Percentiles rank a stretch among this genome's conserved stretches.
Evolutionary conservation across 1,139 yeast genomes (phyloP).

Genomic region (Candida tropicalis): DNA sequence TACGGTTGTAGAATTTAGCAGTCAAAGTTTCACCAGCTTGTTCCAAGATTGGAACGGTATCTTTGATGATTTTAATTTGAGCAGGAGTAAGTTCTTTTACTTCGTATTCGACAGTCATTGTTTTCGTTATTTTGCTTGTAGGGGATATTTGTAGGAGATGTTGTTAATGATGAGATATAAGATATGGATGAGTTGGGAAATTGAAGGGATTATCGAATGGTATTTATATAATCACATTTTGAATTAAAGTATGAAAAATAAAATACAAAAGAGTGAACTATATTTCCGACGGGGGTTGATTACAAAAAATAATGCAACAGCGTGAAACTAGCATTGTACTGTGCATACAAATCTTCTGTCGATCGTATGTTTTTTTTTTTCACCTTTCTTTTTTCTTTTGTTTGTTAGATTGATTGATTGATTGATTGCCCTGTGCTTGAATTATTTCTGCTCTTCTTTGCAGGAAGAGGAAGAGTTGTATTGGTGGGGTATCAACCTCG

Average conservation of each 20-base stretch:
- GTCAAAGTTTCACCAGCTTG: slow-evolving; percentile 59
- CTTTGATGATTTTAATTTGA: slow-evolving; percentile 47
- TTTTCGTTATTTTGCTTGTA: background rate
- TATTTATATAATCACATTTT: too few species aligned
- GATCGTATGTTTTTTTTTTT: slow-evolving; percentile 2
- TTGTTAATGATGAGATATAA: background rate
- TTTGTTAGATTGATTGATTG: background rate
- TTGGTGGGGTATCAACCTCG: too few species aligned
- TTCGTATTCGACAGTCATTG: slow-evolving; percentile 15
- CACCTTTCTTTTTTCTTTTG: background rate
- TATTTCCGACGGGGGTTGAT: background rate
- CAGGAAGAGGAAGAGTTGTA: background rate
- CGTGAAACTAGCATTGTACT: background rate
- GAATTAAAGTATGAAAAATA: too few species aligned
- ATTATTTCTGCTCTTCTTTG: too few species aligned
- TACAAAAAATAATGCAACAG: too few species aligned
- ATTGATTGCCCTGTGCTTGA: too few species aligned
- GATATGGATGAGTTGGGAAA: background rate
- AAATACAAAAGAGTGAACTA: background rate
- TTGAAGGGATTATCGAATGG: too few species aligned
- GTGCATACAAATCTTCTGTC: background rate
- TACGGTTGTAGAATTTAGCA: slow-evolving; percentile 52
- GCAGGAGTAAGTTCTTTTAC: slow-evolving; percentile 26
- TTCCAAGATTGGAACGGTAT: slow-evolving; percentile 63
- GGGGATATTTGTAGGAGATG: background rate